phyloP scores from a whole-genome alignment of 2,329 filamentous ascomycete genomes.

The Colletotrichum liaoningense region DNA sequence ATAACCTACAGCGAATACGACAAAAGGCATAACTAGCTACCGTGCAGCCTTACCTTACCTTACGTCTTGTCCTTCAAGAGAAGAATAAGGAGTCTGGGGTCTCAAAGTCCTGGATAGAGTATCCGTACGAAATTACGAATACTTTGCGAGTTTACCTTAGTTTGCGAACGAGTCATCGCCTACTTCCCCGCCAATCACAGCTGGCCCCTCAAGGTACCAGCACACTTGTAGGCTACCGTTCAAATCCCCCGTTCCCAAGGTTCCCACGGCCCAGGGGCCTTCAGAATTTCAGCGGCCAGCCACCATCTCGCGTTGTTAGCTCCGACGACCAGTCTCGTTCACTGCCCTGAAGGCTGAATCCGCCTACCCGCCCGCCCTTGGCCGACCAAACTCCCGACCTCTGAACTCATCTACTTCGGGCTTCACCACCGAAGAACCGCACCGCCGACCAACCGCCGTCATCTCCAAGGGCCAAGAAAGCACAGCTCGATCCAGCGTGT shows the following conservation, averaged over 20 bases:
- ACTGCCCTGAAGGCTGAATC: slow-evolving; percentile 5
- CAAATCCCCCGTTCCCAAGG: neutral
- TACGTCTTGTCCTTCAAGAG: neutral
- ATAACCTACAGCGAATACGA: neutral
- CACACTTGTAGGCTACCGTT: neutral
- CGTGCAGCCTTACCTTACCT: no score
- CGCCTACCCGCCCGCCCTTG: slow-evolving; percentile 4
- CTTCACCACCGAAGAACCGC: slow-evolving; percentile 27
- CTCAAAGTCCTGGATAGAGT: neutral
- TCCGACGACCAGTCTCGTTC: neutral
- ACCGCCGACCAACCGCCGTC: slow-evolving; percentile 29
- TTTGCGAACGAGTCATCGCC: slow-evolving; percentile 25
- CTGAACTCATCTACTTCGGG: slow-evolving; percentile 24
- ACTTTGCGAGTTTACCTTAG: neutral
- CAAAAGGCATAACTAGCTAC: neutral
- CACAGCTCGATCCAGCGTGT: neutral
- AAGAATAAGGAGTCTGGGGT: neutral
- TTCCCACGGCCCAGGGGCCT: slow-evolving; percentile 1
- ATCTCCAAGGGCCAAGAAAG: slow-evolving; percentile 2
- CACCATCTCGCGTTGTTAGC: neutral
- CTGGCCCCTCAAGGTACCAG: neutral
- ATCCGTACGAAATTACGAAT: no score
- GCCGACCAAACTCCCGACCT: slow-evolving; percentile 13
- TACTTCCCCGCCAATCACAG: slow-evolving; percentile 22
- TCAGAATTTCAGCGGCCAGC: neutral